phyloP scores from a whole-genome alignment of 192 early-diverging fungal genomes.

The Coemansia sp. region DNA sequence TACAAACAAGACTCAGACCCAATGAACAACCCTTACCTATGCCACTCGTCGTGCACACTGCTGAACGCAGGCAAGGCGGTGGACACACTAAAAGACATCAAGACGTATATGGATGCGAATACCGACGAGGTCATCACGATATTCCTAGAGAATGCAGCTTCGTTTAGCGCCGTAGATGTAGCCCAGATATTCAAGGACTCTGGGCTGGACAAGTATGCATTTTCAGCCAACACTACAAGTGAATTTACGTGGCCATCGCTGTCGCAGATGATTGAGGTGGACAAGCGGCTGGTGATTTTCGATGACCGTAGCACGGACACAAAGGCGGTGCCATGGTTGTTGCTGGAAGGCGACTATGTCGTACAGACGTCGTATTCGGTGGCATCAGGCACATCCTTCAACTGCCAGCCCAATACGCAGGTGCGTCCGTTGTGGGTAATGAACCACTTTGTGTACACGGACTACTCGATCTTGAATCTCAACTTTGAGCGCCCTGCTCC shows the following conservation, averaged over 20 bases:
- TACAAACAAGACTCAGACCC: slow-evolving; percentile 22
- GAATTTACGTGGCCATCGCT: slow-evolving; percentile 68
- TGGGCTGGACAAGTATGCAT: slow-evolving; percentile 56
- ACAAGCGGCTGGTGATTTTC: slow-evolving; percentile 68
- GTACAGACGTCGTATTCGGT: slow-evolving; percentile 73
- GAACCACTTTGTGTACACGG: slow-evolving; percentile 71
- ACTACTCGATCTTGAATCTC: slow-evolving; percentile 26
- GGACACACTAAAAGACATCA: slow-evolving; percentile 57
- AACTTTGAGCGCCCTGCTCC: slow-evolving; percentile 57
- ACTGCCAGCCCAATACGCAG: slow-evolving; percentile 43
- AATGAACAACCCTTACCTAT: slow-evolving; percentile 57
- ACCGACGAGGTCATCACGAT: slow-evolving; percentile 74
- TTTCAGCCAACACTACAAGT: slow-evolving; percentile 32
- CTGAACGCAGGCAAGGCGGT: slow-evolving; percentile 61
- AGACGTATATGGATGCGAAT: slow-evolving; percentile 61
- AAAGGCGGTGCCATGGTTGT: slow-evolving; percentile 60
- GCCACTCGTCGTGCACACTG: slow-evolving; percentile 63
- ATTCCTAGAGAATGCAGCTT: slow-evolving; percentile 65
- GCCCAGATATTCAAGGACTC: slow-evolving; percentile 53
- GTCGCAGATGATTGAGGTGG: slow-evolving; percentile 57
- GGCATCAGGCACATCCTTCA: slow-evolving; percentile 46
- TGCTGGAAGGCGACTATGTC: slow-evolving; percentile 61
- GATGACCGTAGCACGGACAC: slow-evolving; percentile 58
- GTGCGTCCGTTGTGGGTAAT: slow-evolving; percentile 61
- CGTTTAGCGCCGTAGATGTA: slow-evolving; percentile 53